Base-by-base conservation (phyloP, 345 rosid species). In the Raphanus raphanistrum region DNA sequence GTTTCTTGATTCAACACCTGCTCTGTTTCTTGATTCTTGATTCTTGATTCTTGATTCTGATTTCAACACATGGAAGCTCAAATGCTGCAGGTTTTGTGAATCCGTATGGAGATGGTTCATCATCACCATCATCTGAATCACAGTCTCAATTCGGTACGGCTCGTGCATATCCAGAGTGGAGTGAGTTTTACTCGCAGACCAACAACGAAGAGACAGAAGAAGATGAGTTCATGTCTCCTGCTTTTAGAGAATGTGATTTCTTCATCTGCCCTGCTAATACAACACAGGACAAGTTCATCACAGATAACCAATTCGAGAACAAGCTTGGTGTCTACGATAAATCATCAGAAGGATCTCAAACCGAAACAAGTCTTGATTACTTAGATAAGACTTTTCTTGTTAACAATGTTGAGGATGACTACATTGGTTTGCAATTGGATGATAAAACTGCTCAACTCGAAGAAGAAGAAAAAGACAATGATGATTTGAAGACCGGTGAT, bases 111-210 rank as follows among this genome's bases (percentile, higher is more conserved):
- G 88, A 81, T 26, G 85, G 71, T 77, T 89, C 96, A 13, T 89
- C 90, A 31, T 50, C 55, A n/a, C n/a, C n/a, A 29, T 89, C 98
- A 33, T 92, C 98, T 0, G 83, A 75, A 64, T 80, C 85, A 25
- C 77, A 87, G 80, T 88, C 99, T 75, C 90, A 92, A 35, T 95
- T 95, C 72, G 98, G 90, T 13, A 92, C 99, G 0, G 96, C 99
- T 26, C 90, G 96, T 0, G 86, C 90, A 16, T 92, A 90, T 69
- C 86, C 86, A 1, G 98, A 89, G 84, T 92, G 89, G 84, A 87
- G 86, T 63, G 96, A 88, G 84, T 71, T 83, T 28, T 82, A 76
- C 75, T 85, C 85, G 80, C 76, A 83, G 4, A 89, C 27, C 57
- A 72, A 71, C 10, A 21, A 33, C 13, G 12, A 89, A 13, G 76